Base-by-base conservation (phyloP, 129 eudicot species). In the Calendula officinalis region DNA sequence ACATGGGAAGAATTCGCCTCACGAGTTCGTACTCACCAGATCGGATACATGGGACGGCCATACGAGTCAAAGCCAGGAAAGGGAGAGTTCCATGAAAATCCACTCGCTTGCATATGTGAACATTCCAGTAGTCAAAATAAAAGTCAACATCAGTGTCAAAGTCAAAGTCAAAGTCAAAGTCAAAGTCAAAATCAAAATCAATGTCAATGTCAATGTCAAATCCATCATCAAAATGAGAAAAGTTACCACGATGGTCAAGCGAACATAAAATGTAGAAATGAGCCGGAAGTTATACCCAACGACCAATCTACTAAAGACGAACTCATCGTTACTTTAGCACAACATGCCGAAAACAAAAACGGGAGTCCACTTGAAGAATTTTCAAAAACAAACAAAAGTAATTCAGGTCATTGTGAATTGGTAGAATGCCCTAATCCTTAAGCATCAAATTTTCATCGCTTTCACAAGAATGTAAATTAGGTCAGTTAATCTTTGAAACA, bases 1-100 rank as follows among this genome's bases (percentile, higher is more conserved):
- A 79, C 81, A 17, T 83, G 90, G 95, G 85, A 76, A 67, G 85
- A 78, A 58, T 87, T 87, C 42, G 51, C 79, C 2, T 87, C 81
- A 3, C 51, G 69, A 37, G 84, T 87, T 34, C 60, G 80, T 70
- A 70, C 78, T 69, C 66, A 33, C 63, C 95, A 83, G 54, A 64
- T 78, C 5, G 95, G 90, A 30, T 83, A 78, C 76, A 87, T 78
- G 90, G 95, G 90, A 36, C 79, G 78, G 50, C 90, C 90, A 41
- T 75, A 77, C 34, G 95, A 87, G 70, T 79, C 66, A 33, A 70
- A 36, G 77, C 77, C 76, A 1, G 95, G 95, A 13, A 70, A 67
- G 58, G 87, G 77, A 0, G 84, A 63, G 59, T 87, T 87, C 57
- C 87, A 87, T 60, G 95, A 87, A 73, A 69, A 87, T 44, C 95